These are phyloP conservation scores for Lyophyllum atratum DNA, from an alignment of 768 basidiomycete genomes.

Conservation along the genomic window DNA sequence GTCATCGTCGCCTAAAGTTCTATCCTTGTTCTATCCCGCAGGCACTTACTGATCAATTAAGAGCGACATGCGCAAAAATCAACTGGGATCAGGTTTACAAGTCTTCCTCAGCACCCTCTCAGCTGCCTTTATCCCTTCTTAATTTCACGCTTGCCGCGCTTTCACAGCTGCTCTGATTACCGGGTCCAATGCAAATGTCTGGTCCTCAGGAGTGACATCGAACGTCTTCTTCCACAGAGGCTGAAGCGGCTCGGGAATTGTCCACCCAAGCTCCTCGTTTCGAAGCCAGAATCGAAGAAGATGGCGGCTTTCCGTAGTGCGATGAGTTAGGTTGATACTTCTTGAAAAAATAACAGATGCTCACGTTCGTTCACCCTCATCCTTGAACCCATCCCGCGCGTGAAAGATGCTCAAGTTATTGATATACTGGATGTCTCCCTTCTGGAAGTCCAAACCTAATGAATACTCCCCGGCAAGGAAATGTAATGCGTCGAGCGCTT, in stretches of 20 bases:
- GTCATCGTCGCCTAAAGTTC: too few relatives aligned
- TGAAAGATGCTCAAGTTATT: constrained; percentile 47
- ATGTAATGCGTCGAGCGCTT: constrained; percentile 46
- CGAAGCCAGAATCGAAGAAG: constrained; percentile 17
- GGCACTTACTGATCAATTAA: too few relatives aligned
- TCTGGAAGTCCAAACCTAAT: constrained; percentile 45
- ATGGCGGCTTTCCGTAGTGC: constrained; percentile 4
- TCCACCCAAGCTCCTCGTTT: constrained; percentile 17
- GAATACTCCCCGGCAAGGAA: constrained; percentile 45
- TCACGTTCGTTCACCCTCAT: constrained; percentile 40
- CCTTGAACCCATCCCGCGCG: constrained; percentile 44
- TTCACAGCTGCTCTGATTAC: constrained; percentile 16
- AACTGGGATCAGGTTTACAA: too few relatives aligned
- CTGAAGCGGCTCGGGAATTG: constrained; percentile 7
- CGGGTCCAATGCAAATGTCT: constrained; percentile 18
- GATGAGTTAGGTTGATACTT: background rate
- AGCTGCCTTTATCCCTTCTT: too few relatives aligned
- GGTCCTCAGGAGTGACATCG: constrained; percentile 8
- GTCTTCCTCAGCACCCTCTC: too few relatives aligned
- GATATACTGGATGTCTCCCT: constrained; percentile 53
- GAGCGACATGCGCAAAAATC: too few relatives aligned
- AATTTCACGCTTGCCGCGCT: background rate
- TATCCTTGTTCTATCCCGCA: too few relatives aligned
- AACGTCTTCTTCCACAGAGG: constrained; percentile 18
- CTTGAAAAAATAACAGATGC: constrained; percentile 13